These are phyloP conservation scores for Yamagishiella unicocca DNA, from an alignment of 139 green algal species.

Conservation along the genomic window DNA sequence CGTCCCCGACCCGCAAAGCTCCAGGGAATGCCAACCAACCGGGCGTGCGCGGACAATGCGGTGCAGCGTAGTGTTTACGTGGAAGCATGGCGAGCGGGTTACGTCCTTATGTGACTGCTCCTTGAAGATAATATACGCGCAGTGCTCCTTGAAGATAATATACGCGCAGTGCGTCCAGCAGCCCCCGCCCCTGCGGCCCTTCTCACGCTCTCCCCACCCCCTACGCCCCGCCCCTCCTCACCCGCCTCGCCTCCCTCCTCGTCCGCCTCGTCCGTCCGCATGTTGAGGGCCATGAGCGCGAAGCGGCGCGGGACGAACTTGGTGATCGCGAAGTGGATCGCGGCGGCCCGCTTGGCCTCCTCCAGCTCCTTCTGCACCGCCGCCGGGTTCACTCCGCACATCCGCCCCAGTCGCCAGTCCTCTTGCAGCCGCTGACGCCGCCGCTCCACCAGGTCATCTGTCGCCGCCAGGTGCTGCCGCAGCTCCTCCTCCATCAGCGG, in stretches of 20 bases:
- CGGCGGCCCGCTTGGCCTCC: neutral
- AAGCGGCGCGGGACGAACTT: constrained; percentile 31
- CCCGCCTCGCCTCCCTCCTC: neutral
- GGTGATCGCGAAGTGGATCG: constrained; percentile 22
- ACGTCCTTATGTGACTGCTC: no score
- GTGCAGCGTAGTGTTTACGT: no score
- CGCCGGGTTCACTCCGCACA: neutral
- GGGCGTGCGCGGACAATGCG: no score
- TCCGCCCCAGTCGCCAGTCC: neutral
- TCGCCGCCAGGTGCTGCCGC: constrained; percentile 19
- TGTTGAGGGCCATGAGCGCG: constrained; percentile 35
- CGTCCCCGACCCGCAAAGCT: no score
- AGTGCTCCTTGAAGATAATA: no score
- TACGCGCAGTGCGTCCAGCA: no score
- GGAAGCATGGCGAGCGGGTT: no score
- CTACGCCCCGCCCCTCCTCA: neutral
- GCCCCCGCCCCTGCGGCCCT: no score
- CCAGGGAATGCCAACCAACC: no score
- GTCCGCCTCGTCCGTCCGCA: neutral
- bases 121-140: no score
- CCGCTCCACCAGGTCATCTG: constrained; percentile 24
- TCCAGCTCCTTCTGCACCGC: constrained; percentile 3
- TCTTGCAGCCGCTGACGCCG: constrained; percentile 7
- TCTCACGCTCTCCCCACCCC: no score
- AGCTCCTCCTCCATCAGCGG: constrained; percentile 14